Percentiles rank a stretch among this genome's conserved stretches.
Evolutionary conservation across 2,329 filamentous ascomycete species (phyloP).

Genomic region (Cadophora malorum): DNA sequence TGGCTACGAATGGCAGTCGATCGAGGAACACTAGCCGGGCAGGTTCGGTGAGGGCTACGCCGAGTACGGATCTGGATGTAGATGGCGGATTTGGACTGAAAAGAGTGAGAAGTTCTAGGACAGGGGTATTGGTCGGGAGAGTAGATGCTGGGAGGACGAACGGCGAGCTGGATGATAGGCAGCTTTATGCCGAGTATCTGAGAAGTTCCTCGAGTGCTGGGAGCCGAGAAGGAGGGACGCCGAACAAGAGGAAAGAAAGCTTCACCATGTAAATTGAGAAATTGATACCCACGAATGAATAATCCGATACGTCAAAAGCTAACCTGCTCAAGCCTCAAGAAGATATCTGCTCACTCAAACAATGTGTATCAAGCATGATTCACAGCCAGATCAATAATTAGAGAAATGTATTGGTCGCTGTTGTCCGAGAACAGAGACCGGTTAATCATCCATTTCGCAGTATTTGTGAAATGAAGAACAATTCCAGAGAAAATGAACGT

Average conservation of each 20-base stretch:
- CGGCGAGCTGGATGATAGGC: slow-evolving; percentile 23
- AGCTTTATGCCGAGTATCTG: slow-evolving; percentile 35
- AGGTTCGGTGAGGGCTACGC: background rate
- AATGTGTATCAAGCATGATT: background rate
- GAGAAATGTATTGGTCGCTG: too few relatives aligned
- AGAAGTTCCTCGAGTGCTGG: slow-evolving; percentile 21
- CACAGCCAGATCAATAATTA: background rate
- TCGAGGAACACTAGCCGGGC: slow-evolving; percentile 13
- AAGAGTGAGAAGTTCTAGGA: background rate
- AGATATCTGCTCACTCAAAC: background rate
- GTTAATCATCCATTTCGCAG: too few relatives aligned
- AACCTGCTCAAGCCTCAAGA: too few relatives aligned
- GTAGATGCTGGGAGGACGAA: background rate
- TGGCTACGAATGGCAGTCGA: background rate
- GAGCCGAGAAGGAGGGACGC: slow-evolving; percentile 1
- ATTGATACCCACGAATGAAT: background rate
- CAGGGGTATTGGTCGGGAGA: background rate
- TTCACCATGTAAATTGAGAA: background rate
- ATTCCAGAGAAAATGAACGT: too few relatives aligned
- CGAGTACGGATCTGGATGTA: slow-evolving; percentile 23
- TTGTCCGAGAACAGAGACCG: too few relatives aligned
- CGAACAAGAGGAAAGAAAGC: slow-evolving; percentile 5
- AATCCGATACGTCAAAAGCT: background rate
- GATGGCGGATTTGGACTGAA: slow-evolving; percentile 28
- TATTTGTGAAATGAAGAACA: too few relatives aligned